Evolutionary conservation across 257 asterid genomes (phyloP).

Genomic region (Asclepias syriaca): DNA sequence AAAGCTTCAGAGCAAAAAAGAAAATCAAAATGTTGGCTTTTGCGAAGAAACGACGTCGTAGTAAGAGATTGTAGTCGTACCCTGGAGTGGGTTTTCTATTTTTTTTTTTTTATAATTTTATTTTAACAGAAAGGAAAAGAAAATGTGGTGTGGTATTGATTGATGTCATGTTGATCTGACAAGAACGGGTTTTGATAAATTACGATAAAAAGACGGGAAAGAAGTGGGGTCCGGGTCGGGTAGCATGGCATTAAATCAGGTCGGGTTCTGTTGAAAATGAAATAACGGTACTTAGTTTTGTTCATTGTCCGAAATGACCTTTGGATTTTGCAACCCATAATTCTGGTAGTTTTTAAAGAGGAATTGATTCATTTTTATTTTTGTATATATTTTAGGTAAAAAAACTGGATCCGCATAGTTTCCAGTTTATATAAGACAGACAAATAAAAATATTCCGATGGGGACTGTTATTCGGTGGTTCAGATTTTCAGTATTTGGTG

Average conservation of each 20-base stretch:
- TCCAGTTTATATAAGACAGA: no score
- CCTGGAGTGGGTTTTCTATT: neutral
- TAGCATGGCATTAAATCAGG: neutral
- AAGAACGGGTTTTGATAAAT: neutral
- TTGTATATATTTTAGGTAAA: no score
- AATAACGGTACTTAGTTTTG: neutral
- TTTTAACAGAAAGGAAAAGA: no score
- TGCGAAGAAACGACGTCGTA: neutral
- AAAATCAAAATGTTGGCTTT: neutral
- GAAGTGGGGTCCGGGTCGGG: neutral
- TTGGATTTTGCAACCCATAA: no score
- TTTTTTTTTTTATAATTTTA: neutral
- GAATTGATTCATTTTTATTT: no score
- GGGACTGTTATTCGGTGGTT: no score
- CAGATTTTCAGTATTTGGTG: neutral
- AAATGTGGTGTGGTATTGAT: neutral
- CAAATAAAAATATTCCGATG: no score
- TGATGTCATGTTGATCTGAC: conserved; percentile 6
- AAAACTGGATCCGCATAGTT: no score
- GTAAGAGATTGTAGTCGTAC: neutral
- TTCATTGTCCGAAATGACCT: neutral
- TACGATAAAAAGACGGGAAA: neutral
- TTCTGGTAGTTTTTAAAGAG: no score
- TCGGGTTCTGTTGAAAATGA: conserved; percentile 7
- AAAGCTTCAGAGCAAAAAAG: no score